phyloP scores from a whole-genome alignment of 768 basidiomycete species.

The Pulveroboletus sp. region DNA sequence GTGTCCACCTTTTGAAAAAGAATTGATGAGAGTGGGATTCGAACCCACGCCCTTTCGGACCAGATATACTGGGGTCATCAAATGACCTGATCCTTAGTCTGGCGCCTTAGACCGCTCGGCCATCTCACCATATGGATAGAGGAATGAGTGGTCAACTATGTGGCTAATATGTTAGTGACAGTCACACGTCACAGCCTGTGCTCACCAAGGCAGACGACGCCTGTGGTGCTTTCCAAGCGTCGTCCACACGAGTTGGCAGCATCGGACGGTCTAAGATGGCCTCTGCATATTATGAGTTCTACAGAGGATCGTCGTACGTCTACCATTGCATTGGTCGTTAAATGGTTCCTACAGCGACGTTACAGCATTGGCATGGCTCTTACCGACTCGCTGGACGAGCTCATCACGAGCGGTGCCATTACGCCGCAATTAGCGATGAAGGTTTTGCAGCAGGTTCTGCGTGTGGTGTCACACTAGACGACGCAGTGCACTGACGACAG shows the following conservation, averaged over 20 bases:
- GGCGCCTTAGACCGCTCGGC: slow-evolving; percentile 63
- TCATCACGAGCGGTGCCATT: slow-evolving; percentile 94
- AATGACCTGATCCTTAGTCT: slow-evolving; percentile 47
- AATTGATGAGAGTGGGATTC: slow-evolving; percentile 39
- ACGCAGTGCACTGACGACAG: slow-evolving; percentile 12
- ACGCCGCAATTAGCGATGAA: slow-evolving; percentile 99
- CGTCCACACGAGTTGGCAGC: slow-evolving; percentile 5
- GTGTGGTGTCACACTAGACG: slow-evolving; percentile 8
- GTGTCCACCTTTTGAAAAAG: too few species aligned
- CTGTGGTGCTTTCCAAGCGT: background rate
- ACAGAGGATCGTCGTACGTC: slow-evolving; percentile 85
- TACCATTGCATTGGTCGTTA: background rate
- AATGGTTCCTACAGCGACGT: background rate
- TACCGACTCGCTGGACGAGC: slow-evolving; percentile 96
- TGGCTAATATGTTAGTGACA: slow-evolving; percentile 5
- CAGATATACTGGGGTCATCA: slow-evolving; percentile 29
- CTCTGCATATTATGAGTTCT: slow-evolving; percentile 87
- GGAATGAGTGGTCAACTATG: too few species aligned
- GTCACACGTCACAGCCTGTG: slow-evolving; percentile 21
- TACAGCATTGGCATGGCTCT: slow-evolving; percentile 92
- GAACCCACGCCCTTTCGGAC: slow-evolving; percentile 41
- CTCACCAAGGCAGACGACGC: background rate
- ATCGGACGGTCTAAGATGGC: slow-evolving; percentile 48
- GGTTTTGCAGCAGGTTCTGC: slow-evolving; percentile 88
- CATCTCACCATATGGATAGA: slow-evolving; percentile 32